Evolutionary conservation across 2,329 filamentous ascomycete genomes (phyloP).

Genomic region (Graphium sp.): DNA sequence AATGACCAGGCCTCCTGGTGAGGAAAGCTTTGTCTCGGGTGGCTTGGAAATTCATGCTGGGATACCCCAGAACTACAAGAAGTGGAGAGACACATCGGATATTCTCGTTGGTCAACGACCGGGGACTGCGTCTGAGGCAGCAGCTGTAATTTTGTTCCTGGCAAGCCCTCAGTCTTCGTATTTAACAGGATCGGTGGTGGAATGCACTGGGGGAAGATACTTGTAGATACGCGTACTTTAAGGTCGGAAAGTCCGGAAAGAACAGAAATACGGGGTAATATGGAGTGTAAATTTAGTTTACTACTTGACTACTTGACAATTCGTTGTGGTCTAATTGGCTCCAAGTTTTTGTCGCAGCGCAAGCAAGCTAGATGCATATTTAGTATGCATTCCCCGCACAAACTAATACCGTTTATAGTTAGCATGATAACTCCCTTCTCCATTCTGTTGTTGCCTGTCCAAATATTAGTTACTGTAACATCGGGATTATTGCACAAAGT

Average conservation of each 20-base stretch:
- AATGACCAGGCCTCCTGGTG: neutral
- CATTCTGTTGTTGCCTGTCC: too few species aligned
- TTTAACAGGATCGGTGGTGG: neutral
- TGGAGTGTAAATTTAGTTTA: too few species aligned
- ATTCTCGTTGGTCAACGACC: neutral
- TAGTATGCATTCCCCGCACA: too few species aligned
- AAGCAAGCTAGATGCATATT: too few species aligned
- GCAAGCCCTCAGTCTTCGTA: constrained; percentile 1
- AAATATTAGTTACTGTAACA: too few species aligned
- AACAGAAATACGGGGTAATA: constrained; percentile 21
- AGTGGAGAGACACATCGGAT: constrained; percentile 1
- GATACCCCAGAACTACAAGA: neutral
- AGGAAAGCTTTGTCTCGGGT: neutral
- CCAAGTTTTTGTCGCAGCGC: too few species aligned
- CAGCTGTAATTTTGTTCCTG: constrained; percentile 1
- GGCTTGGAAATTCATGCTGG: neutral
- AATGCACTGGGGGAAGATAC: constrained; percentile 1
- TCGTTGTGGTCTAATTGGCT: too few species aligned
- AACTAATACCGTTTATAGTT: too few species aligned
- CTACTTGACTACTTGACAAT: too few species aligned
- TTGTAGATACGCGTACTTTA: constrained; percentile 17
- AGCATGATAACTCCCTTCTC: too few species aligned
- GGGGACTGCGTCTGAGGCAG: constrained; percentile 1
- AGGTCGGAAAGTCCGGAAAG: constrained; percentile 8
- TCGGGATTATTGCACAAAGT: too few species aligned